phyloP scores from a whole-genome alignment of 805 yeast species.

The Kodamaea kaohsiungensis region DNA sequence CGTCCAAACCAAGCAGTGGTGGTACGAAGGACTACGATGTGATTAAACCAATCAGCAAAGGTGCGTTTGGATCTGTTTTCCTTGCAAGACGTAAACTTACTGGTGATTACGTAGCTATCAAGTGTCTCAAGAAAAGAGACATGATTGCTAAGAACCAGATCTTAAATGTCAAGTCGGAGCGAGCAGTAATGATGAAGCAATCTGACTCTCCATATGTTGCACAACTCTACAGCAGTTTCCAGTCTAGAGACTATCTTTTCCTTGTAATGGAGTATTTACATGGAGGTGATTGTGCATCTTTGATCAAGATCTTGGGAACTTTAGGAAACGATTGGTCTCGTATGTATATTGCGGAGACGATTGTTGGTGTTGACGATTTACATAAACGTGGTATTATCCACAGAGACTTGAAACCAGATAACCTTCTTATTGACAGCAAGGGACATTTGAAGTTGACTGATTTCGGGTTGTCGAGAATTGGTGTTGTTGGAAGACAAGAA shows the following conservation, averaged over 20 bases:
- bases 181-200: slow-evolving; percentile 98
- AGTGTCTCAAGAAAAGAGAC: slow-evolving; percentile 86
- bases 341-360: slow-evolving; percentile 84
- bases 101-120: slow-evolving; percentile 94
- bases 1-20: slow-evolving; percentile 56
- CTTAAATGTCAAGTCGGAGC: slow-evolving; percentile 87
- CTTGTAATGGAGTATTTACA: slow-evolving; percentile 95
- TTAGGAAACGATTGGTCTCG: slow-evolving; percentile 86
- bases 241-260: slow-evolving; percentile 80
- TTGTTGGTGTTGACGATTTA: slow-evolving; percentile 86
- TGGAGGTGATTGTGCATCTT: slow-evolving; percentile 94
- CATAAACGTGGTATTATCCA: slow-evolving; percentile 90
- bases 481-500: slow-evolving; percentile 76
- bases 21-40: slow-evolving; percentile 87
- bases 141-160: slow-evolving; percentile 98
- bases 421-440: slow-evolving; percentile 74
- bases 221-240: slow-evolving; percentile 83
- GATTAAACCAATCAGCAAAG: slow-evolving; percentile 90
- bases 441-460: slow-evolving; percentile 95
- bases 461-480: slow-evolving; percentile 90
- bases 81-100: slow-evolving; percentile 80
- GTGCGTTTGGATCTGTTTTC: slow-evolving; percentile 96
- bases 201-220: slow-evolving; percentile 93
- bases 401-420: slow-evolving; percentile 95
- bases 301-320: slow-evolving; percentile 78